Percentiles rank a stretch among this genome's conserved stretches.
Evolutionary conservation across 75 land plant species (phyloP).

Genomic region (Cupressus sempervirens): DNA sequence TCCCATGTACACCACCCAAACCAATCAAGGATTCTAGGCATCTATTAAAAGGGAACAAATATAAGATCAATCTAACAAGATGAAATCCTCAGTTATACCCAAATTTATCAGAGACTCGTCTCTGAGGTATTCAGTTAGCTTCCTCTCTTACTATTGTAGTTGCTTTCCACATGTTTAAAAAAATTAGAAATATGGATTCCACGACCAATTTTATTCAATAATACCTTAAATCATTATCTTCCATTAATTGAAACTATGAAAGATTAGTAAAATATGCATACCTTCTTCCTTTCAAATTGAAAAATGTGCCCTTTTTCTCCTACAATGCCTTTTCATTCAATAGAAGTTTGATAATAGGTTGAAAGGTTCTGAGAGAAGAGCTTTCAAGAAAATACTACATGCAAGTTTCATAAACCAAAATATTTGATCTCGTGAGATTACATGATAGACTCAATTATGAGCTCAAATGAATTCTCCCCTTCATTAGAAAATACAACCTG

Average conservation of each 20-base stretch:
- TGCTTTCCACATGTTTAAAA: background rate
- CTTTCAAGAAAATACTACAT: background rate
- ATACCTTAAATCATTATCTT: background rate
- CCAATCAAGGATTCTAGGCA: constrained; percentile 71
- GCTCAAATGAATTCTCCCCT: constrained; percentile 64
- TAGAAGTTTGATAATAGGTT: no score
- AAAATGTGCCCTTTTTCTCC: constrained; percentile 44
- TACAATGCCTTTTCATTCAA: constrained; percentile 39
- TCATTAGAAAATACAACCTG: constrained; percentile 53
- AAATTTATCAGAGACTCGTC: background rate
- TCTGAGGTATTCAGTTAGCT: background rate
- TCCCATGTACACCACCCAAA: constrained; percentile 93
- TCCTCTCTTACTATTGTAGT: background rate
- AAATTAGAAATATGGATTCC: background rate
- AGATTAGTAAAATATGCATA: constrained; percentile 8
- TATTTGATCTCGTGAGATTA: constrained; percentile 21
- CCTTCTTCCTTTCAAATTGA: constrained; percentile 50
- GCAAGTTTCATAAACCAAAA: background rate
- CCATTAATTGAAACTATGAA: background rate
- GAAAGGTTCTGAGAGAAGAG: background rate
- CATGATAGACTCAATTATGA: constrained; percentile 65
- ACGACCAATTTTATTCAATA: background rate
- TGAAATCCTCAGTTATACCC: background rate
- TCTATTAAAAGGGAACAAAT: constrained; percentile 24
- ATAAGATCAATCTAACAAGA: background rate